Percentiles rank a stretch among this genome's conserved stretches.
Conservation (phyloP, 2,329 filamentous ascomycete genomes). For the Trichoderma atroviride region DNA sequence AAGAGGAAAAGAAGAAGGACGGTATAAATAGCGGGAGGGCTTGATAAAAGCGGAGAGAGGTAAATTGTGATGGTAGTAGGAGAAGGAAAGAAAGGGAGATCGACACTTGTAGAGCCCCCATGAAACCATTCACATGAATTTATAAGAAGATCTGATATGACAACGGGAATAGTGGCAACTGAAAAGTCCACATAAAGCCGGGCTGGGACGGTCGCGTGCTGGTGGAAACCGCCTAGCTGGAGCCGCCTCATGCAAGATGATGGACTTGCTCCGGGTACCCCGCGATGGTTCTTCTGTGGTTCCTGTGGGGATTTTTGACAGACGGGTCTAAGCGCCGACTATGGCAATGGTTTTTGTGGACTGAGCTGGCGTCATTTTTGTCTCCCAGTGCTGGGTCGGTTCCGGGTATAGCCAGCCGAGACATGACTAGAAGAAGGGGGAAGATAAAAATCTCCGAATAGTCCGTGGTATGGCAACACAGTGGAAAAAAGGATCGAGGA, state of each 20-base stretch:
- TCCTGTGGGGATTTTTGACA: slow-evolving; percentile 9
- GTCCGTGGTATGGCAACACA: slow-evolving; percentile 19
- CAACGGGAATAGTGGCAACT: slow-evolving; percentile 20
- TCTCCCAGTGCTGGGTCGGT: neutral
- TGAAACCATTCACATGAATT: neutral
- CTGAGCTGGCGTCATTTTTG: slow-evolving; percentile 4
- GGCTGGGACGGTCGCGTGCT: slow-evolving; percentile 1
- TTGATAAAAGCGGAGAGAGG: slow-evolving; percentile 13
- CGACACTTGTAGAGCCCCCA: neutral
- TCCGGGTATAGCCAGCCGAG: slow-evolving; percentile 7
- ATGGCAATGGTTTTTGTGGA: slow-evolving; percentile 7
- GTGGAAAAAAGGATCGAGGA: neutral
- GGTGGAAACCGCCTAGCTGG: slow-evolving; percentile 7
- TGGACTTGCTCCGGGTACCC: slow-evolving; percentile 15
- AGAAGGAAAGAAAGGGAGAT: neutral
- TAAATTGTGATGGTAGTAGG: slow-evolving; percentile 14
- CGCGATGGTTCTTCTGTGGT: slow-evolving; percentile 19
- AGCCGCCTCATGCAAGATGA: slow-evolving; percentile 17
- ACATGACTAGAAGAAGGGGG: slow-evolving; percentile 18
- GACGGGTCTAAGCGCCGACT: slow-evolving; percentile 2
- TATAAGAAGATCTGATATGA: slow-evolving; percentile 4
- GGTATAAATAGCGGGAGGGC: slow-evolving; percentile 23
- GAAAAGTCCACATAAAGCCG: slow-evolving; percentile 17
- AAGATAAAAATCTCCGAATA: slow-evolving; percentile 17
- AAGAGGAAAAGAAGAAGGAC: slow-evolving; percentile 13